Evolutionary conservation across 441 rosid genomes (phyloP).

Genomic region (Erodium texanum): DNA sequence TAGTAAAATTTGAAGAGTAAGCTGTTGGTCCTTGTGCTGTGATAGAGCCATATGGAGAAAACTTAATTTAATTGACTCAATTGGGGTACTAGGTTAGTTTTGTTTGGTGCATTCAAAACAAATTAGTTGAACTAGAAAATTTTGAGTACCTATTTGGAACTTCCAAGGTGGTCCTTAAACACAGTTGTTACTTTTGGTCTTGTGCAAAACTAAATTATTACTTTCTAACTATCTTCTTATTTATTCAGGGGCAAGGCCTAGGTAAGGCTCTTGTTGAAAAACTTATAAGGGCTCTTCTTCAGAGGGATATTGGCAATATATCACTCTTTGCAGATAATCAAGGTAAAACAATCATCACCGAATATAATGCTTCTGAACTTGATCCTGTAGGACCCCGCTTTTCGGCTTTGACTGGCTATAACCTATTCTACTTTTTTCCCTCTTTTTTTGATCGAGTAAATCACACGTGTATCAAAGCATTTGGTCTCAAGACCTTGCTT

Average conservation of each 20-base stretch:
- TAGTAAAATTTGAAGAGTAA: not conserved
- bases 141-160: not conserved
- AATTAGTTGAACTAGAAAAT: not conserved
- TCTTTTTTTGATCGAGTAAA: too few species aligned
- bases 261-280: conserved; percentile 87
- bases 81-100: not conserved
- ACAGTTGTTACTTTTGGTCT: not conserved
- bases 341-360: conserved; percentile 38
- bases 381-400: not conserved
- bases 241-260: conserved; percentile 77
- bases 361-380: conserved; percentile 2
- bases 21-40: not conserved
- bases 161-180: not conserved
- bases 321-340: conserved; percentile 89
- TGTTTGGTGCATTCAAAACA: not conserved
- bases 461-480: too few species aligned
- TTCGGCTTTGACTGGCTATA: not conserved
- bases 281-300: conserved; percentile 76
- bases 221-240: conserved; percentile 14
- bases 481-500: too few species aligned
- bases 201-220: not conserved
- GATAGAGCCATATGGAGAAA: not conserved
- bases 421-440: too few species aligned
- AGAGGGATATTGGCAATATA: conserved; percentile 82
- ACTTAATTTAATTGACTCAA: not conserved